Evolutionary conservation across 768 basidiomycete genomes (phyloP).

Genomic region (Scleroderma citrinum): DNA sequence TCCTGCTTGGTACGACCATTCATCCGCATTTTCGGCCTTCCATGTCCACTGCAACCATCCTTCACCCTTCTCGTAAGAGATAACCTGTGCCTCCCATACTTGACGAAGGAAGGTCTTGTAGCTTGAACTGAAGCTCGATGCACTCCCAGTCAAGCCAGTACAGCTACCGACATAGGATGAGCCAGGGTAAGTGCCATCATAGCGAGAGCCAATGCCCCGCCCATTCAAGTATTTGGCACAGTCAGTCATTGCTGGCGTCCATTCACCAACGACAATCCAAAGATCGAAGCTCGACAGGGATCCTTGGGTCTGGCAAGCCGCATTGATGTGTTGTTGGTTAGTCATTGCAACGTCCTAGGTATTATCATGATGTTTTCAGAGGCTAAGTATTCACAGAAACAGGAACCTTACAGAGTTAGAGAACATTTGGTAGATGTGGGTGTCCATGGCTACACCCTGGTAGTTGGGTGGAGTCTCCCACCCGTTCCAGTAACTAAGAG

Average conservation of each 20-base stretch:
- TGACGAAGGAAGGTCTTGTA: slow-evolving; percentile 82
- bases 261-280: slow-evolving; percentile 87
- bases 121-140: slow-evolving; percentile 60
- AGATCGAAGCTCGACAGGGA: slow-evolving; percentile 51
- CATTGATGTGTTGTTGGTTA: slow-evolving; percentile 50
- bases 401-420: slow-evolving; percentile 40
- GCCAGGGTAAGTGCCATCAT: slow-evolving; percentile 58
- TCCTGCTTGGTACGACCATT: slow-evolving; percentile 88
- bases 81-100: slow-evolving; percentile 81
- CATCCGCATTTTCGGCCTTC: slow-evolving; percentile 79
- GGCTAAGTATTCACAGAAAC: neutral
- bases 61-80: slow-evolving; percentile 59
- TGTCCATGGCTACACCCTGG: slow-evolving; percentile 72
- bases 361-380: slow-evolving; percentile 2
- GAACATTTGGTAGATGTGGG: slow-evolving; percentile 78
- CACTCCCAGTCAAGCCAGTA: slow-evolving; percentile 64
- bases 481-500: slow-evolving; percentile 61
- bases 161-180: slow-evolving; percentile 72
- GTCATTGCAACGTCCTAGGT: slow-evolving; percentile 41
- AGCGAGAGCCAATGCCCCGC: slow-evolving; percentile 62
- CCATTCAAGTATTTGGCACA: slow-evolving; percentile 67
- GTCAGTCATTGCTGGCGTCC: slow-evolving; percentile 73
- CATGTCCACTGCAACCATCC: slow-evolving; percentile 85
- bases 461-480: slow-evolving; percentile 48
- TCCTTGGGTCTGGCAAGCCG: slow-evolving; percentile 47